A percentile compares a stretch with the other conserved stretches of the same genome.
Evolutionary conservation across 1,284 basidiomycete species (phyloP).

Genomic region (Cutaneotrichosporon sp.): DNA sequence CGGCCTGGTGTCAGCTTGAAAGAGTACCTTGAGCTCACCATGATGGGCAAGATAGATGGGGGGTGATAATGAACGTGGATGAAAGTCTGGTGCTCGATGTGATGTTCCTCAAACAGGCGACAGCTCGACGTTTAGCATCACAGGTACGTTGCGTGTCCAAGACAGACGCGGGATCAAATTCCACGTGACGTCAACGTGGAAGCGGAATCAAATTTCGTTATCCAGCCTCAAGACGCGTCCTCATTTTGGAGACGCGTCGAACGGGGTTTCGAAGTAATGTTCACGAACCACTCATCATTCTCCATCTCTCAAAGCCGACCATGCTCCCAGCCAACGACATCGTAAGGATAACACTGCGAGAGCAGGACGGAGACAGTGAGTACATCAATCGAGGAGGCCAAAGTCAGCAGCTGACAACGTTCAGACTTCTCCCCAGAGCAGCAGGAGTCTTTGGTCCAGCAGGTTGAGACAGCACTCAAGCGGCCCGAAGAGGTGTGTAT

Average conservation of each 20-base stretch:
- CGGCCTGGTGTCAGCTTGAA: conserved; percentile 19
- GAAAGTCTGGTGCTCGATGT: not conserved
- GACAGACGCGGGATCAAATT: too few species aligned
- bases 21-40: conserved; percentile 4
- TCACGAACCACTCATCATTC: not conserved
- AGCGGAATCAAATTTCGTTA: conserved; percentile 1
- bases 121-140: too few species aligned
- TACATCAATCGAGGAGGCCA: not conserved
- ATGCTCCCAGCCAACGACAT: conserved; percentile 33
- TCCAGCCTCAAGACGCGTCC: conserved; percentile 1
- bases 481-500: conserved; percentile 16
- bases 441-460: conserved; percentile 11
- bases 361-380: conserved; percentile 29
- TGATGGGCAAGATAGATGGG: conserved; percentile 3
- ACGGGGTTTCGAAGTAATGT: not conserved
- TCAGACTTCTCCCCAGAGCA: conserved; percentile 4
- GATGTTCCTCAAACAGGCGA: too few species aligned
- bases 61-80: not conserved
- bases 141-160: too few species aligned
- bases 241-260: not conserved
- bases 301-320: not conserved
- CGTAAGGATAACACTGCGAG: conserved; percentile 30
- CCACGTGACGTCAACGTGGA: conserved; percentile 2
- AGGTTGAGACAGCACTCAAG: conserved; percentile 5
- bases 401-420: not conserved